Percentiles rank a stretch among this genome's conserved stretches.
Conservation (phyloP, 179 eudicot genomes). For the Beta macrorhiza region DNA sequence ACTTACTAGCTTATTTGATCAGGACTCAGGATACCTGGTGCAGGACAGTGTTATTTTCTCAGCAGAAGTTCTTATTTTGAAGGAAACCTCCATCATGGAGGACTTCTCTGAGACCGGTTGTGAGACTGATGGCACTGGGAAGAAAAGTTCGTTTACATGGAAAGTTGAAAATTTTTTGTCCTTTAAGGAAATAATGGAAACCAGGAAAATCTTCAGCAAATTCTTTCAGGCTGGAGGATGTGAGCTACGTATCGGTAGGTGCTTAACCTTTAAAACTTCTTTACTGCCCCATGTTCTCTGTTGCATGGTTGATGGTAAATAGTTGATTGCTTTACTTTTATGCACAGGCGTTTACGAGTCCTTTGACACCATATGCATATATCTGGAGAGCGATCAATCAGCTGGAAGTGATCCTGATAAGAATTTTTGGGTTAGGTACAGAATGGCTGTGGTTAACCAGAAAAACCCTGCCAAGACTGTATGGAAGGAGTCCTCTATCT, state of each 20-base stretch:
- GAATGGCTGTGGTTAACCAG: slow-evolving; percentile 95
- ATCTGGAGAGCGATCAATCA: slow-evolving; percentile 95
- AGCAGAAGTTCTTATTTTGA: slow-evolving; percentile 92
- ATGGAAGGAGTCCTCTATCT: slow-evolving; percentile 97
- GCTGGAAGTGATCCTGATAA: slow-evolving; percentile 87
- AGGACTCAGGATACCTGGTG: slow-evolving; percentile 94
- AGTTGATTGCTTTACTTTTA: slow-evolving; percentile 25
- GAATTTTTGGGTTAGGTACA: slow-evolving; percentile 96
- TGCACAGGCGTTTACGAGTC: slow-evolving; percentile 94
- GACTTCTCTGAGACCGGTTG: slow-evolving; percentile 57
- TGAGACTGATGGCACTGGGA: slow-evolving; percentile 45
- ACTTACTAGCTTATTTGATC: slow-evolving; percentile 93
- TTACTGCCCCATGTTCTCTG: slow-evolving; percentile 15
- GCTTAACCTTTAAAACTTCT: slow-evolving; percentile 21
- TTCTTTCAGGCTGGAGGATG: slow-evolving; percentile 99
- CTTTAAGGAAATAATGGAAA: slow-evolving; percentile 98
- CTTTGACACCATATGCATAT: slow-evolving; percentile 95
- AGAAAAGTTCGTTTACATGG: slow-evolving; percentile 91
- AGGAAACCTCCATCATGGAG: slow-evolving; percentile 76
- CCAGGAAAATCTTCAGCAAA: slow-evolving; percentile 95
- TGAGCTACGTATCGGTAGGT: slow-evolving; percentile 96
- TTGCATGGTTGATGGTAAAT: slow-evolving; percentile 12
- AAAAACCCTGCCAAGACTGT: slow-evolving; percentile 84
- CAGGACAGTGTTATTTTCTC: slow-evolving; percentile 84
- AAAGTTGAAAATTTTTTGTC: slow-evolving; percentile 95